These are phyloP conservation scores for Poteriospumella lacustris DNA, from an alignment of 108 stramenopile genomes.

Conservation along the genomic window DNA sequence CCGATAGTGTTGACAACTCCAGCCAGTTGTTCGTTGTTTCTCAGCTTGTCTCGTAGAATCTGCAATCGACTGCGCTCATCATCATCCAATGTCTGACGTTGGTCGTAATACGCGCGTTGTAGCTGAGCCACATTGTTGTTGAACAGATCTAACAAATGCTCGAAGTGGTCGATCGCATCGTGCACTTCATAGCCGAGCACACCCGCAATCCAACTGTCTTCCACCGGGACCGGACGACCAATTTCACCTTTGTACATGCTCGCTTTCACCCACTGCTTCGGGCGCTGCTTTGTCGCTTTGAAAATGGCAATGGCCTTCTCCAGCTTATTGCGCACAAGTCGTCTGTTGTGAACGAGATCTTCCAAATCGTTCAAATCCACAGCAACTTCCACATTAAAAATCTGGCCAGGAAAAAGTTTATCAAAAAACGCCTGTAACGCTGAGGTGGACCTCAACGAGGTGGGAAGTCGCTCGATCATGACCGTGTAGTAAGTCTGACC, in stretches of 20 bases:
- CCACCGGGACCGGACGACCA: background rate
- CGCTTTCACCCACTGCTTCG: background rate
- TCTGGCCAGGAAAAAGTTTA: slow-evolving; percentile 61
- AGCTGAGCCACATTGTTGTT: background rate
- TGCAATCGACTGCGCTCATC: too few species aligned
- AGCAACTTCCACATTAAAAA: slow-evolving; percentile 16
- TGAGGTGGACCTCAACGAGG: slow-evolving; percentile 67
- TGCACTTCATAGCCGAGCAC: background rate
- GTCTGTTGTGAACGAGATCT: background rate
- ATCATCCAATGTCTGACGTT: background rate
- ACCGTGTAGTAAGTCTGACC: slow-evolving; percentile 71
- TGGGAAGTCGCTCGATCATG: slow-evolving; percentile 76
- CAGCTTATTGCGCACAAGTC: slow-evolving; percentile 21
- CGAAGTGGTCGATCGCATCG: background rate
- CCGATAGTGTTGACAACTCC: too few species aligned
- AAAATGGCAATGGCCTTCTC: slow-evolving; percentile 30
- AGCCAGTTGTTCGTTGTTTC: too few species aligned
- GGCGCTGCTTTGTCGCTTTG: slow-evolving; percentile 14
- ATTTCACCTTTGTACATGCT: background rate
- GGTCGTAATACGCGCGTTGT: background rate
- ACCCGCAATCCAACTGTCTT: background rate
- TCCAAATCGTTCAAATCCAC: slow-evolving; percentile 25
- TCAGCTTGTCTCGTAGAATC: too few species aligned
- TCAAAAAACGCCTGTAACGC: slow-evolving; percentile 77
- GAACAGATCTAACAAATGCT: background rate